Base-by-base conservation (phyloP, 2,329 filamentous ascomycete genomes). In the Beauveria pseudobassiana region DNA sequence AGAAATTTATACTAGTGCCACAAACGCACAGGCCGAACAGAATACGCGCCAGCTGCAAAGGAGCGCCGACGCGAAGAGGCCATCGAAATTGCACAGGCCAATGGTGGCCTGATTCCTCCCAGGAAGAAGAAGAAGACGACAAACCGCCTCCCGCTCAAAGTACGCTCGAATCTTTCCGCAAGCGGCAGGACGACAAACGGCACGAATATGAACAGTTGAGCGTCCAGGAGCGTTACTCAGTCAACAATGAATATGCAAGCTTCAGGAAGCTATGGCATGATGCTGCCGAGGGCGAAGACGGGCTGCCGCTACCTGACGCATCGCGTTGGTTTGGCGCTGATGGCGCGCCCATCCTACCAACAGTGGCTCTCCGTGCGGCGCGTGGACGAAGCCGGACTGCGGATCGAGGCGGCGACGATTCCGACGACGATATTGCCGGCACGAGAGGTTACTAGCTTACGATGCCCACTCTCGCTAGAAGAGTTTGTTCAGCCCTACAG, bases 381-480 rank as follows among this genome's bases (percentile, higher is more conserved):
- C 58, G 50, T 10, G 40, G 50, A 28, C 58, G 58, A 40, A 61
- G 58, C 50, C 46, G 50, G 50, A 62, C 62, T 3, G 67, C 65
- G 1, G 73, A 67, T 1, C 74, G 67, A 1, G 74, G 66, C 4
- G 34, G 34, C 3, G 79, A 81, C 1, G 84, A 83, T 5, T 80
- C 81, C 18, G 87, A 88, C 60, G 87, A 89, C 22, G 89, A 93
- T 48, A 78, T 93, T 26, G 81, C 87, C 1, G 34, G 81, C 83
- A 30, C 79, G 83, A 54, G 85, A 86, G 64, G 82, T 80, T 5
- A 79, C 86, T 58, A 88, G 84, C 71, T 82, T 87, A 38, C 87
- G 84, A 67, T 93, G 89, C 68, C 88, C 88, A 0, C 72, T 93
- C 22, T 88, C 88, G 0, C 76, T 91, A 65, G 77, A 78, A 57